Evolutionary conservation across 2,329 filamentous ascomycete species (phyloP).

Genomic region (Fonsecaea erecta): DNA sequence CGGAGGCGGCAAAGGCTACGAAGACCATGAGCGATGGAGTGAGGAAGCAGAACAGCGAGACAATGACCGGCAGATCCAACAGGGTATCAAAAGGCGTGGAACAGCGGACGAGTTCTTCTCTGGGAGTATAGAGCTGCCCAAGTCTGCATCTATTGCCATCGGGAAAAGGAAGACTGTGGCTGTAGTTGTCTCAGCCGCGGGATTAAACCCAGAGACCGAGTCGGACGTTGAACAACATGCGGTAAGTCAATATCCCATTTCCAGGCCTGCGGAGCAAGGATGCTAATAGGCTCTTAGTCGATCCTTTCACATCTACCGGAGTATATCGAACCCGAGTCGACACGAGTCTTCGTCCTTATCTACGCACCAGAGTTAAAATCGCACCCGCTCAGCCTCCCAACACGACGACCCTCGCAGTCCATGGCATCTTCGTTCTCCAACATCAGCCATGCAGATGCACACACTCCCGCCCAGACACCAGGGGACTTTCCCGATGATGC

Average conservation of each 20-base stretch:
- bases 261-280: background rate
- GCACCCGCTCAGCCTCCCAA: slow-evolving; percentile 54
- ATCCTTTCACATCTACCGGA: slow-evolving; percentile 87
- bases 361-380: slow-evolving; percentile 83
- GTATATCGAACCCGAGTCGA: slow-evolving; percentile 71
- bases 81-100: slow-evolving; percentile 38
- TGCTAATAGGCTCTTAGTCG: slow-evolving; percentile 58
- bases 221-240: slow-evolving; percentile 74
- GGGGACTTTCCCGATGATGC: slow-evolving; percentile 60
- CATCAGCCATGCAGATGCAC: slow-evolving; percentile 74
- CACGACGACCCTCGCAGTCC: slow-evolving; percentile 54
- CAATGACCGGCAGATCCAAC: slow-evolving; percentile 41
- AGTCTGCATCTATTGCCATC: slow-evolving; percentile 24
- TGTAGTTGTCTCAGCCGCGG: slow-evolving; percentile 83
- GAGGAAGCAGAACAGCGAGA: slow-evolving; percentile 79
- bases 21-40: slow-evolving; percentile 88
- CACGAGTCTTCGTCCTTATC: slow-evolving; percentile 85
- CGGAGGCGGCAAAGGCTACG: slow-evolving; percentile 78
- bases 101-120: slow-evolving; percentile 41
- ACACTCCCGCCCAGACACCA: slow-evolving; percentile 69
- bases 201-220: slow-evolving; percentile 61
- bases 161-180: slow-evolving; percentile 75
- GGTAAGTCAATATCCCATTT: slow-evolving; percentile 59
- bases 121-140: slow-evolving; percentile 32
- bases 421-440: slow-evolving; percentile 78